Percentiles rank a stretch among this genome's conserved stretches.
These are phyloP conservation scores for Austroboletus festivus DNA, from an alignment of 768 basidiomycete species.

Conservation along the genomic window DNA sequence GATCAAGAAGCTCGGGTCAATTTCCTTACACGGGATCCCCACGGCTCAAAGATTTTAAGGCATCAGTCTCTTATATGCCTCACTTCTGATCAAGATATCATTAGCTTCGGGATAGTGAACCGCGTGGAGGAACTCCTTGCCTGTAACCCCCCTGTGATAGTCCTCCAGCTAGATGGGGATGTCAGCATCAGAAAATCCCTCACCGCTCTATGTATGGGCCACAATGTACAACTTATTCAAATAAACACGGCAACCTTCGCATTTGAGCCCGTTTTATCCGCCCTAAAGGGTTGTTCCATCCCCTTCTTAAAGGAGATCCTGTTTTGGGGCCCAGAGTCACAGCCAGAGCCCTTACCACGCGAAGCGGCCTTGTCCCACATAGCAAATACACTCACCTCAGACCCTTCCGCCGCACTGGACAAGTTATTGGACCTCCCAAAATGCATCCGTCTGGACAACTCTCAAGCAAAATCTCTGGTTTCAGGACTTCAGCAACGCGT, in stretches of 20 bases:
- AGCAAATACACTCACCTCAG: conserved; percentile 21
- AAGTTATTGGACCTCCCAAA: conserved; percentile 36
- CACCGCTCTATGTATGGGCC: conserved; percentile 25
- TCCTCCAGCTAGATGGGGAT: conserved; percentile 53
- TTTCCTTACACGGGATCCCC: conserved; percentile 35
- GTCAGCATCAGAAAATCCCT: conserved; percentile 43
- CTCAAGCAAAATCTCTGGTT: conserved; percentile 48
- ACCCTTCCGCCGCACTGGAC: conserved; percentile 40
- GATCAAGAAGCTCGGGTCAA: conserved; percentile 36
- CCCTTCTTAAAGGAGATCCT: conserved; percentile 55
- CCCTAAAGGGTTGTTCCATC: conserved; percentile 61
- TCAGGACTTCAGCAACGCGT: conserved; percentile 54
- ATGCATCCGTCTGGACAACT: conserved; percentile 46
- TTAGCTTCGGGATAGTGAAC: conserved; percentile 53
- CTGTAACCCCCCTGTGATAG: conserved; percentile 44
- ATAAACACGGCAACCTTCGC: conserved; percentile 65
- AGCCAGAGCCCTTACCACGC: neutral
- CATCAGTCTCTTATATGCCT: conserved; percentile 59
- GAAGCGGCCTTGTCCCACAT: conserved; percentile 8
- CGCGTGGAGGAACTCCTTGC: conserved; percentile 55
- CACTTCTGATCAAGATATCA: conserved; percentile 43
- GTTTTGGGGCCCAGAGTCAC: conserved; percentile 43
- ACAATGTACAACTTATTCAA: conserved; percentile 43
- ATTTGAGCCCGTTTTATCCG: conserved; percentile 57
- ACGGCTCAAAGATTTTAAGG: conserved; percentile 40